A percentile compares a stretch with the other conserved stretches of the same genome.
Conservation (phyloP, 257 asterid species). For the Orobanche coerulescens region DNA sequence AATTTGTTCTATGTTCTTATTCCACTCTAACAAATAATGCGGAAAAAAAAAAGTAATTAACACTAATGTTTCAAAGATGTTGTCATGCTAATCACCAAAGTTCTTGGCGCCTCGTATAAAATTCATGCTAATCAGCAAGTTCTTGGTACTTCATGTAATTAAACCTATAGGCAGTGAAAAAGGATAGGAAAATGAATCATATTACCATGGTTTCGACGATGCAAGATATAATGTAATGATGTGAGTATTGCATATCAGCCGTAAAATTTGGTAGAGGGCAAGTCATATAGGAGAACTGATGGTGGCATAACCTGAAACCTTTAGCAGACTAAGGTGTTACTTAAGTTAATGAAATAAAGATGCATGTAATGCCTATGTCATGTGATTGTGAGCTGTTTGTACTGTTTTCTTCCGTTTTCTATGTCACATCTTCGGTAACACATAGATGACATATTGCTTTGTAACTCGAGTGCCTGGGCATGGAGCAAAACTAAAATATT, state of each 20-base stretch:
- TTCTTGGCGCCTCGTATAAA: too few relatives aligned
- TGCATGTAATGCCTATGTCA: neutral
- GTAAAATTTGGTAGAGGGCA: neutral
- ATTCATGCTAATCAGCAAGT: constrained; percentile 1
- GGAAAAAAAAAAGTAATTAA: neutral
- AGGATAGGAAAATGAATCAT: too few relatives aligned
- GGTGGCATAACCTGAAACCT: neutral
- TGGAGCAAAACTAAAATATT: neutral
- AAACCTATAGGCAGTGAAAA: too few relatives aligned
- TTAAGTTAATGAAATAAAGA: neutral
- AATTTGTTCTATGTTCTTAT: too few relatives aligned
- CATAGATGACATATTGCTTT: neutral
- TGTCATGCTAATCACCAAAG: constrained; percentile 7
- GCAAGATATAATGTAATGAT: too few relatives aligned
- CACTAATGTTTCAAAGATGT: neutral
- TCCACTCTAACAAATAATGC: too few relatives aligned
- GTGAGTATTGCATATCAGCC: too few relatives aligned
- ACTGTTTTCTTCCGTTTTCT: neutral
- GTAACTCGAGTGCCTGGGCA: neutral
- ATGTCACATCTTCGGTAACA: neutral
- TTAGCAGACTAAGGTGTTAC: neutral
- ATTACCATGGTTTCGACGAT: too few relatives aligned
- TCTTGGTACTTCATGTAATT: constrained; percentile 13
- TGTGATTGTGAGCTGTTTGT: constrained; percentile 13
- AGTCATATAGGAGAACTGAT: neutral